phyloP scores from a whole-genome alignment of 129 eudicot species.

The Artemisia argyi region DNA sequence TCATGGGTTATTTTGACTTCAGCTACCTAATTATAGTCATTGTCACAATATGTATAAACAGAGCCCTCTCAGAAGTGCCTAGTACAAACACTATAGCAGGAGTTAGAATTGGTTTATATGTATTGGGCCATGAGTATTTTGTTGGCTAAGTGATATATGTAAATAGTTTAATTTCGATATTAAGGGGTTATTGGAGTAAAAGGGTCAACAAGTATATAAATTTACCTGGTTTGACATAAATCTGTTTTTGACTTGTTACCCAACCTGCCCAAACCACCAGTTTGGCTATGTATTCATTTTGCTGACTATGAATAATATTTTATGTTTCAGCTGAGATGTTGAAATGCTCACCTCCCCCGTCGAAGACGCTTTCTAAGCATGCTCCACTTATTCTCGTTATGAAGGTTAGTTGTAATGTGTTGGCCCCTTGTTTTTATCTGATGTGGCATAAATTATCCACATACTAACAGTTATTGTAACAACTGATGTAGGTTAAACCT shows the following conservation, averaged over 20 bases:
- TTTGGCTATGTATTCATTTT: no score
- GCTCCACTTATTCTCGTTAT: slow-evolving; percentile 96
- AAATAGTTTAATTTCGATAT: no score
- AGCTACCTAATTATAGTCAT: slow-evolving; percentile 18
- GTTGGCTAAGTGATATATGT: no score
- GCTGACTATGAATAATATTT: neutral
- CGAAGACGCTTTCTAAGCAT: slow-evolving; percentile 67
- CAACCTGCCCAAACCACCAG: no score
- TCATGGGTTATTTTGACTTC: slow-evolving; percentile 18
- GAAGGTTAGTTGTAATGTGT: slow-evolving; percentile 59
- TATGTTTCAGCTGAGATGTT: slow-evolving; percentile 79
- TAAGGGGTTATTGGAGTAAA: no score
- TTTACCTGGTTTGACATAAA: no score
- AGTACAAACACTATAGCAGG: slow-evolving; percentile 76
- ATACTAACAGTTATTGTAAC: neutral
- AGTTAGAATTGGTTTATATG: slow-evolving; percentile 68
- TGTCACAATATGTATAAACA: slow-evolving; percentile 36
- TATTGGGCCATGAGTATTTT: no score
- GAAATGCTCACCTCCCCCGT: slow-evolving; percentile 92
- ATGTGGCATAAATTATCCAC: slow-evolving; percentile 14
- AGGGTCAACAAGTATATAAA: no score
- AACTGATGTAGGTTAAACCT: slow-evolving; percentile 61
- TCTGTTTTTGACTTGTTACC: no score
- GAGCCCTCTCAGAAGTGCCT: slow-evolving; percentile 96
- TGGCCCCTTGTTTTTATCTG: slow-evolving; percentile 13